phyloP scores from a whole-genome alignment of 805 yeast genomes.

The Ogataea methylovora region DNA sequence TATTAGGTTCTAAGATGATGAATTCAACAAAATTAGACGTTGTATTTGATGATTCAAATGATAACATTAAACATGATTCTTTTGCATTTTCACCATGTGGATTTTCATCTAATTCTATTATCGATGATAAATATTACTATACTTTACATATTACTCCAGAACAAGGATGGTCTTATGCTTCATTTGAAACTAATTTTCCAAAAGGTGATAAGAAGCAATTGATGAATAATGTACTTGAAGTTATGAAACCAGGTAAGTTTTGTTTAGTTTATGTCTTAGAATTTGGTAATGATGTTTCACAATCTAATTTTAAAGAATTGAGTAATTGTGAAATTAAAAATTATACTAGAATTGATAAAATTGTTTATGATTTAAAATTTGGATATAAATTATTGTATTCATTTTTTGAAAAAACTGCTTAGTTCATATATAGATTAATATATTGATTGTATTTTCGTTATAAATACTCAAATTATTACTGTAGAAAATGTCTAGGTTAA shows the following conservation, averaged over 20 bases:
- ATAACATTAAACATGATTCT: slow-evolving; percentile 58
- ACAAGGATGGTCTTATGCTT: slow-evolving; percentile 89
- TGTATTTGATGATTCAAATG: slow-evolving; percentile 31
- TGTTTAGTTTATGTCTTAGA: slow-evolving; percentile 32
- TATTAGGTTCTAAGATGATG: slow-evolving; percentile 66
- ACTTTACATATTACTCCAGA: slow-evolving; percentile 96
- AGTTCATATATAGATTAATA: neutral
- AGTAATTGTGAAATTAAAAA: slow-evolving; percentile 29
- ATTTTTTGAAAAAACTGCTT: slow-evolving; percentile 42
- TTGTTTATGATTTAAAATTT: slow-evolving; percentile 62
- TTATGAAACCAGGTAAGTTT: slow-evolving; percentile 73
- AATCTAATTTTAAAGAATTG: slow-evolving; percentile 20
- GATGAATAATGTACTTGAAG: slow-evolving; percentile 47
- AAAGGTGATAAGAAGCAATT: slow-evolving; percentile 45
- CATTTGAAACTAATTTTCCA: slow-evolving; percentile 85
- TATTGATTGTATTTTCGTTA: neutral
- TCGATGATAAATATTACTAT: slow-evolving; percentile 51
- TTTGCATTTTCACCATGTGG: slow-evolving; percentile 95
- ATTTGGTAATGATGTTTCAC: slow-evolving; percentile 1
- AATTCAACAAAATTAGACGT: slow-evolving; percentile 52
- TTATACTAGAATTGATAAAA: slow-evolving; percentile 59
- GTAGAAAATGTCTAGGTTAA: too few species aligned
- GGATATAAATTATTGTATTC: slow-evolving; percentile 68
- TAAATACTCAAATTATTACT: neutral
- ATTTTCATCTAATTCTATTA: slow-evolving; percentile 78